These are phyloP conservation scores for Penicillium griseofulvum DNA, from an alignment of 2,329 filamentous ascomycete genomes.

Conservation along the genomic window DNA sequence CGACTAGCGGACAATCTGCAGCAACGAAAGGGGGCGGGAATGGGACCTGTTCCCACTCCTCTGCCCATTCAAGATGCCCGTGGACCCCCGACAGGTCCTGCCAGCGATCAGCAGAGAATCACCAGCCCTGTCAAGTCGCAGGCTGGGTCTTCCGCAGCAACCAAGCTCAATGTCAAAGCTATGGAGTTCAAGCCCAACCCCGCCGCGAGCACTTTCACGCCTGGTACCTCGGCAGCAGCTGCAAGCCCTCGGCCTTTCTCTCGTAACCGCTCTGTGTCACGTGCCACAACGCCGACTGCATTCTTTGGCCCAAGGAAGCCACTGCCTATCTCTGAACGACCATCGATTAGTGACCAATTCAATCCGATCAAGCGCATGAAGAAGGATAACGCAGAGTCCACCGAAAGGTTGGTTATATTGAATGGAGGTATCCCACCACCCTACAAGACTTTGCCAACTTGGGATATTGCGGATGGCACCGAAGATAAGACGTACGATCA, in stretches of 20 bases:
- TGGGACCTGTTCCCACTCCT: conserved; percentile 50
- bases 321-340: conserved; percentile 56
- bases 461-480: conserved; percentile 70
- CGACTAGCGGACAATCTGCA: conserved; percentile 53
- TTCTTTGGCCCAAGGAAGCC: conserved; percentile 72
- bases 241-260: conserved; percentile 67
- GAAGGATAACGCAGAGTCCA: conserved; percentile 57
- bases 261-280: conserved; percentile 50
- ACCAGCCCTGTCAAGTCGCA: conserved; percentile 47
- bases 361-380: conserved; percentile 68
- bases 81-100: conserved; percentile 70
- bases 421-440: conserved; percentile 83
- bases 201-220: conserved; percentile 77
- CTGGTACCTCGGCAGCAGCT: conserved; percentile 60
- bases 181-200: conserved; percentile 83
- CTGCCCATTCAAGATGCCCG: conserved; percentile 65
- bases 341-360: conserved; percentile 56
- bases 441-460: conserved; percentile 80
- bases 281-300: conserved; percentile 49
- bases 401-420: conserved; percentile 63
- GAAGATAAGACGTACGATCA: conserved; percentile 75
- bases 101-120: conserved; percentile 53
- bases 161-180: conserved; percentile 61
- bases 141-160: conserved; percentile 53
- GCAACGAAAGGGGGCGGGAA: conserved; percentile 48